Evolutionary conservation across 257 asterid genomes (phyloP).

Genomic region (Lantana camara): DNA sequence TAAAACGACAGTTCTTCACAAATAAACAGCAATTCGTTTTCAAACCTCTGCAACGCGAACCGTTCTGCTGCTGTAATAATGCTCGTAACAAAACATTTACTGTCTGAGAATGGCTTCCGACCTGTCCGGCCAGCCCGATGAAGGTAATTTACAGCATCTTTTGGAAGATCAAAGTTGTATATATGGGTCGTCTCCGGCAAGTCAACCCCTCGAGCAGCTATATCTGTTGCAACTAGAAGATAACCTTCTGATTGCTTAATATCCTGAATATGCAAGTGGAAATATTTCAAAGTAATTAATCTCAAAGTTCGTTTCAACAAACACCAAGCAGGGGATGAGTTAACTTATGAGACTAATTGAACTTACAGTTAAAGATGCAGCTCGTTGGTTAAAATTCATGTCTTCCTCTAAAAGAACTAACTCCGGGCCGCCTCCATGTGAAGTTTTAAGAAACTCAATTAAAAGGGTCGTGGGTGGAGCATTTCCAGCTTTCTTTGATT

Average conservation of each 20-base stretch:
- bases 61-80: constrained; percentile 75
- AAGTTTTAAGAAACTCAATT: constrained; percentile 54
- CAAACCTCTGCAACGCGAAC: constrained; percentile 82
- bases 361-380: constrained; percentile 67
- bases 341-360: constrained; percentile 11
- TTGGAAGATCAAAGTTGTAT: constrained; percentile 90
- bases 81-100: constrained; percentile 77
- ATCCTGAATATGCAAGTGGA: constrained; percentile 48
- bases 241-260: constrained; percentile 64
- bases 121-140: constrained; percentile 98
- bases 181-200: constrained; percentile 92
- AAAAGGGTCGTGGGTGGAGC: constrained; percentile 60
- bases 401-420: constrained; percentile 77
- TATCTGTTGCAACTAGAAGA: constrained; percentile 89
- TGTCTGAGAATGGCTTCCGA: constrained; percentile 91
- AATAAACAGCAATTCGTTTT: constrained; percentile 75
- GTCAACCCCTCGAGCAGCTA: constrained; percentile 87
- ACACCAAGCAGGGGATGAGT: constrained; percentile 11
- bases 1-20: constrained; percentile 66
- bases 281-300: constrained; percentile 14
- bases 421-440: constrained; percentile 45
- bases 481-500: constrained; percentile 87
- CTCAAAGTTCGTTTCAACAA: constrained; percentile 9
- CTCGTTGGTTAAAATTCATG: constrained; percentile 84
- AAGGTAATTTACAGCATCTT: constrained; percentile 85